Evolutionary conservation across 257 asterid genomes (phyloP), one percentile per base, ranked within the genome.

Genomic region (Verbena officinalis): DNA sequence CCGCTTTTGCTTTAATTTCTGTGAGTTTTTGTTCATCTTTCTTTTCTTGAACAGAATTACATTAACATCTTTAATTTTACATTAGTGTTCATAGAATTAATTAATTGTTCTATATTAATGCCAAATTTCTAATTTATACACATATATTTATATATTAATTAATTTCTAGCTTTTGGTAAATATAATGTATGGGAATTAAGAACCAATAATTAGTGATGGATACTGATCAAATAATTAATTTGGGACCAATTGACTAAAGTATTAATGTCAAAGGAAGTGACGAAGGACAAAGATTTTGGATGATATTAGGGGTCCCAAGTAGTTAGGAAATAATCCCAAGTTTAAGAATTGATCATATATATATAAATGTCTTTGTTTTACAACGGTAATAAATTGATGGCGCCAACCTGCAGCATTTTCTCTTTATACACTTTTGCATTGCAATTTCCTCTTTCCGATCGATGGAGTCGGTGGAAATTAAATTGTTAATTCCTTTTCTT

Each of bases 221-320:
- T n/a, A n/a, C n/a, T n/a, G n/a, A n/a, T n/a, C n/a, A n/a, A n/a
- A n/a, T n/a, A n/a, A n/a, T n/a, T n/a, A n/a, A n/a, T n/a, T n/a
- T n/a, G n/a, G n/a, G n/a, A n/a, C n/a, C n/a, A n/a, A n/a, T 84
- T 86, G 85, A 84, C 83, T 34, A 46, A 54, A 62, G n/a, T 23
- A 63, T 69, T 71, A 78, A 76, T 68, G 84, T 83, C 83, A 80
- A 81, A 77, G 21, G 58, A 33, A 24, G 81, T 81, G 84, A 78
- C 9, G 54, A 52, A 78, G 77, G 55, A 57, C 2, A 55, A 69
- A 67, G 83, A 70, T 73, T 75, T 75, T n/a, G 87, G 80, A 84
- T 78, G 81, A 89, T 86, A 75, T 61, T 68, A 63, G 69, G 70
- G 90, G 88, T 72, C 64, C 92, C 91, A 51, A 78, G 87, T 80